Evolutionary conservation across 805 yeast species (phyloP).

Genomic region (Saturnispora sekii): DNA sequence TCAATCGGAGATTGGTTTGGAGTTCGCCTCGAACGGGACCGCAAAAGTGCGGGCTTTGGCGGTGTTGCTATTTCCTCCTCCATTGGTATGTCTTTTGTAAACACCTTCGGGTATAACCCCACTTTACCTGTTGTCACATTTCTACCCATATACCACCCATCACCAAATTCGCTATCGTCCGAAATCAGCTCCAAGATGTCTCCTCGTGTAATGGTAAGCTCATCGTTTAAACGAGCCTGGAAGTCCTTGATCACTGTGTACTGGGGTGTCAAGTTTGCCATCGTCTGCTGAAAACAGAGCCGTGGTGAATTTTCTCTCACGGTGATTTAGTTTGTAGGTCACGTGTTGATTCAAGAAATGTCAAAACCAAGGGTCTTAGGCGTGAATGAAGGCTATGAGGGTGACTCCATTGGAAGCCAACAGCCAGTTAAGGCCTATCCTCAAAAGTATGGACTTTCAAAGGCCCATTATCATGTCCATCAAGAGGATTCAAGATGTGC

Average conservation of each 20-base stretch:
- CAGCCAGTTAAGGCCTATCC: neutral
- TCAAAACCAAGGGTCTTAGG: constrained; percentile 19
- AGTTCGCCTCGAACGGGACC: constrained; percentile 52
- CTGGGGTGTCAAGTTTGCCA: constrained; percentile 8
- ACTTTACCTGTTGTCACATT: constrained; percentile 63
- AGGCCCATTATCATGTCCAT: constrained; percentile 1
- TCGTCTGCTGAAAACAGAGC: no score
- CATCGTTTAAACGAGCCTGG: constrained; percentile 82
- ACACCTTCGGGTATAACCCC: constrained; percentile 86
- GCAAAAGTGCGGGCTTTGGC: constrained; percentile 32
- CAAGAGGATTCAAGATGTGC: constrained; percentile 40
- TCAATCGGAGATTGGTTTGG: constrained; percentile 22
- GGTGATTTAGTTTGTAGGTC: neutral
- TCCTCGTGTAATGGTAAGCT: constrained; percentile 68
- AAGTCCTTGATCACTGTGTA: constrained; percentile 75
- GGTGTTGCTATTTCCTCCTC: constrained; percentile 5
- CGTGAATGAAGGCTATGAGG: neutral
- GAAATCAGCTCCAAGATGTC: constrained; percentile 83
- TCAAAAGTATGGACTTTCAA: neutral
- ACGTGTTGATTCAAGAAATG: constrained; percentile 11
- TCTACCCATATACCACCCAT: constrained; percentile 95
- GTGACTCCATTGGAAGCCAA: neutral
- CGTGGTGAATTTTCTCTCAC: no score
- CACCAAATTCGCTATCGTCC: constrained; percentile 87
- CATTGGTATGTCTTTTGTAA: constrained; percentile 38